phyloP scores from a whole-genome alignment of 352 stramenopile species.

The Peronospora tabacina region DNA sequence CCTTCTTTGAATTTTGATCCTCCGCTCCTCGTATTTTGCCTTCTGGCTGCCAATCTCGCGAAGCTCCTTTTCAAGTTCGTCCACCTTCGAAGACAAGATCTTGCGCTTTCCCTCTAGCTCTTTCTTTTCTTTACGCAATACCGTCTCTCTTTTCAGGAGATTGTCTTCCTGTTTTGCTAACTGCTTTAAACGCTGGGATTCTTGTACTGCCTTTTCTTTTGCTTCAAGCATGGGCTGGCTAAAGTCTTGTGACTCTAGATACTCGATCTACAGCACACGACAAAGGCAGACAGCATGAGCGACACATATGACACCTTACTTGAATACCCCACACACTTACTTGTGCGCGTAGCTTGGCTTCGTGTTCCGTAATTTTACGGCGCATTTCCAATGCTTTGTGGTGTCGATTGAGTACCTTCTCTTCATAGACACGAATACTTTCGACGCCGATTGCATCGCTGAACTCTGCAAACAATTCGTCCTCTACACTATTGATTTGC shows the following conservation, averaged over 20 bases:
- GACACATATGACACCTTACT: neutral
- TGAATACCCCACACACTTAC: conserved; percentile 21
- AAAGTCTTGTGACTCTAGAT: conserved; percentile 62
- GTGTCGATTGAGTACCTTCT: conserved; percentile 86
- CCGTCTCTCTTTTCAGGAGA: conserved; percentile 37
- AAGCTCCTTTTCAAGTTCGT: conserved; percentile 56
- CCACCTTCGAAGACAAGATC: conserved; percentile 31
- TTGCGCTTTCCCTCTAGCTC: conserved; percentile 38
- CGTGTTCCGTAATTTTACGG: conserved; percentile 67
- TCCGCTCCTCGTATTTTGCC: conserved; percentile 57
- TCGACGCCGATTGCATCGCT: conserved; percentile 65
- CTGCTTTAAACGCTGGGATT: conserved; percentile 46
- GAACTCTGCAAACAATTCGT: conserved; percentile 83
- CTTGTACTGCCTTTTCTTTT: conserved; percentile 36
- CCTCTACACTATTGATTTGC: conserved; percentile 66
- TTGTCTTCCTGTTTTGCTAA: conserved; percentile 43
- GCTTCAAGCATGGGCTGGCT: conserved; percentile 37
- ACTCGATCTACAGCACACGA: conserved; percentile 37
- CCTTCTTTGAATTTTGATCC: conserved; percentile 66
- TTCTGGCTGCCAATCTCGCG: conserved; percentile 56
- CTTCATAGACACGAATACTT: conserved; percentile 89
- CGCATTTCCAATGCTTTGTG: conserved; percentile 59
- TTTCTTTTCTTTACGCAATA: conserved; percentile 75
- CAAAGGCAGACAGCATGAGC: conserved; percentile 9
- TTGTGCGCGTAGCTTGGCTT: conserved; percentile 78